Base-by-base conservation (phyloP, 2,329 filamentous ascomycete genomes). In the Colletotrichum caudatum region DNA sequence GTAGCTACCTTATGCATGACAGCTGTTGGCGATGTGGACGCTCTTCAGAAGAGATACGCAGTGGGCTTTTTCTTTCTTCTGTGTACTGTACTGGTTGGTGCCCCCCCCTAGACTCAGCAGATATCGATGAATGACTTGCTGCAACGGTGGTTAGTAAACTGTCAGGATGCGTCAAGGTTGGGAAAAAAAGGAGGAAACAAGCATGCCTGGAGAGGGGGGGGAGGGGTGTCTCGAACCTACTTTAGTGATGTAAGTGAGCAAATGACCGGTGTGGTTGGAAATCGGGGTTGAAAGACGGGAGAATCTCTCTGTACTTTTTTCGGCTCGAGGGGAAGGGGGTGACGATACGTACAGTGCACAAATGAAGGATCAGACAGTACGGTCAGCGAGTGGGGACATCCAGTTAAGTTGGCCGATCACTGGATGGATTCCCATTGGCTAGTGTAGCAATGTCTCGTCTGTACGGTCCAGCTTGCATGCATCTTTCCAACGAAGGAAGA, bases 141-240 rank as follows among this genome's bases (percentile, higher is more conserved):
- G 37, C 18, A 26, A 53, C 35, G 5, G 60, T 53, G 23, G 61
- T 44, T 50, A 54, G 20, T 26, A 44, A 33, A n/a, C 12, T 44
- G 50, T 41, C 37, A 48, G n/a, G 46, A 23, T 5, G 26, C 20
- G 12, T 37, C 14, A 26, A 39, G 20, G 51, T 48, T 14, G 26
- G 46, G 60, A 33, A 59, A 68, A 71, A 59, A 68, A 71, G 59
- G 69, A 69, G 69, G 23, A 69, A 71, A 71, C 69, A 71, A 71
- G 33, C 53, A 33, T 59, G 65, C 20, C 65, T 18, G 18, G 35
- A 33, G 64, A 51, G 29, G 50, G 50, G 35, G 65, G 41, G 23
- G 33, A 33, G 51, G 51, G 51, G 65, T 48, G 46, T 48, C 8
- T 48, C 46, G 46, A 48, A 16, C n/a, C 9, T 9, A 23, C 41